Evolutionary conservation across 2,329 filamentous ascomycete genomes (phyloP), one percentile per base, ranked within the genome.

Genomic region (Fusarium keratoplasticum): DNA sequence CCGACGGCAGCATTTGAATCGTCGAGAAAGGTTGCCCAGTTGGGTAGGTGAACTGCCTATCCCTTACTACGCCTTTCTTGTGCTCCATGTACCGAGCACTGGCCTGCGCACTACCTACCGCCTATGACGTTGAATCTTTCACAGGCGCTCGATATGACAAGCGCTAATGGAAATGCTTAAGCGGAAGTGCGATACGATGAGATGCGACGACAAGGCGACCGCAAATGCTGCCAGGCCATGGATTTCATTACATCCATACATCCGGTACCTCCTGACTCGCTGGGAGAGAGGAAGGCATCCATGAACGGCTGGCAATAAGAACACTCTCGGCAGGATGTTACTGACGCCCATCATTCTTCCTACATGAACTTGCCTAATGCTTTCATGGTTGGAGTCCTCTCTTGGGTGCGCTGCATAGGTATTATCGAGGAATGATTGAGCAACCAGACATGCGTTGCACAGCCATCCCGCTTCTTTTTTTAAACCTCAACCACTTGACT

Each of bases 381-480:
- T 36, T 18, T 40, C 31, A 29, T 35, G n/a, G 14, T 59, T 29
- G 50, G 50, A 54, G 50, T 54, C 36, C 31, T 60, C 25, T 22
- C 25, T 31, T 60, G 10, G 57, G 57, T n/a, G 25, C 58, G 40
- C 20, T n/a, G 25, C 36, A 61, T 31, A 31, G 27, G 27, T 31
- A 52, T 31, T 20, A 54, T 54, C 50, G 50, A 33, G 27, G 50
- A 33, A 33, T 54, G 35, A 40, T 42, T 5, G 25, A 35, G 5
- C 58, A 18, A 29, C 25, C 31, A 38, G 31, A 42, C 47, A 58
- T 75, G 57, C 40, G 73, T 71, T 78, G 76, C 76, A 78, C 76
- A 75, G 76, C 76, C 76, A 74, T 78, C 70, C 67, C 73, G 76
- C 75, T 77, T 78, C 76, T 78, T 78, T 78, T 78, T 77, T 74